These are phyloP conservation scores for Russula brevipes DNA, from an alignment of 768 basidiomycete species.

Conservation along the genomic window DNA sequence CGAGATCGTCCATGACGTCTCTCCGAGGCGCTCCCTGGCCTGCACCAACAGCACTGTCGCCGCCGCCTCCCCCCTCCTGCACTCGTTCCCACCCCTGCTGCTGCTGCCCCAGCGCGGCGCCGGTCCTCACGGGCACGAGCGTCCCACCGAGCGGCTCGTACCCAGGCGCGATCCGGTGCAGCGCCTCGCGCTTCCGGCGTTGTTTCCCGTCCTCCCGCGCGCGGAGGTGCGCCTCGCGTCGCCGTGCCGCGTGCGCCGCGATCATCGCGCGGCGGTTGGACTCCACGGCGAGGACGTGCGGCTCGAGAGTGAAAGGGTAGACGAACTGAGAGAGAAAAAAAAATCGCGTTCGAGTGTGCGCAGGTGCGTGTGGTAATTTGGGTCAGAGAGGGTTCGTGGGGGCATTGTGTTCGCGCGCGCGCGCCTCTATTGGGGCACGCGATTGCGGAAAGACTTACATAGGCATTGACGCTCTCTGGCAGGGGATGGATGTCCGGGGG, in stretches of 20 bases:
- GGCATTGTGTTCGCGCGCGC: background rate
- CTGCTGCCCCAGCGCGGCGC: background rate
- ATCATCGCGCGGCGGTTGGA: slow-evolving; percentile 65
- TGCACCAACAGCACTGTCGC: too few species aligned
- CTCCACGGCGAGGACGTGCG: slow-evolving; percentile 73
- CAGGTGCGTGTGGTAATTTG: too few species aligned
- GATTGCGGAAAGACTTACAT: slow-evolving; percentile 47
- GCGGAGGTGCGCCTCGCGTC: slow-evolving; percentile 66
- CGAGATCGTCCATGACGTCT: slow-evolving; percentile 26
- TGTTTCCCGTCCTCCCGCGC: slow-evolving; percentile 77
- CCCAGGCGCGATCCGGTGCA: slow-evolving; percentile 77
- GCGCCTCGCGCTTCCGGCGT: slow-evolving; percentile 52
- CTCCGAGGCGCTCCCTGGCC: background rate
- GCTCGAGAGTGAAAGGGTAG: slow-evolving; percentile 92
- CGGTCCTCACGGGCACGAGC: slow-evolving; percentile 16
- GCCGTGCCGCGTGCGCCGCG: slow-evolving; percentile 56
- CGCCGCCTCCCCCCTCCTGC: background rate
- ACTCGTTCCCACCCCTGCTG: background rate
- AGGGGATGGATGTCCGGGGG: slow-evolving; percentile 93
- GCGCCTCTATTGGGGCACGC: slow-evolving; percentile 1
- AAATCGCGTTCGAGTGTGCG: too few species aligned
- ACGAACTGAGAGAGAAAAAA: too few species aligned
- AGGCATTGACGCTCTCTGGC: slow-evolving; percentile 83
- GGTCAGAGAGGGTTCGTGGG: background rate
- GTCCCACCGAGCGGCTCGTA: slow-evolving; percentile 42